phyloP scores from a whole-genome alignment of 768 basidiomycete genomes.

The Russula brevipes region DNA sequence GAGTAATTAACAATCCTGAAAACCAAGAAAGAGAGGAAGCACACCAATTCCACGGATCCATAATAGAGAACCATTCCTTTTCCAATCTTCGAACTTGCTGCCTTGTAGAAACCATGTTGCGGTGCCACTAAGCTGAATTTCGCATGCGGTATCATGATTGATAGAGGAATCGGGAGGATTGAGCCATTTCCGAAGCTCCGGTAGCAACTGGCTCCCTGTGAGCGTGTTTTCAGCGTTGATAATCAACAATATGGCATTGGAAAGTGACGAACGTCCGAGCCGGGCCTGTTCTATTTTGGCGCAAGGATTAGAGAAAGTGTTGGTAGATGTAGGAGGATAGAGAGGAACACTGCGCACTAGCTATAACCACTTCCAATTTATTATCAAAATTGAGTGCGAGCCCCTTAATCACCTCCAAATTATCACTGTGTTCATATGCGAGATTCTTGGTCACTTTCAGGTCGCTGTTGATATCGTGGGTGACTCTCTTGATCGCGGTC shows the following conservation, averaged over 20 bases:
- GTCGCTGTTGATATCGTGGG: no score
- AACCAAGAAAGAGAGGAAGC: neutral
- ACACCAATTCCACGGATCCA: neutral
- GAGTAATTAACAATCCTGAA: neutral
- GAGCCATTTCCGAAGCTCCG: neutral
- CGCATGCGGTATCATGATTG: neutral
- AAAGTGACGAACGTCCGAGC: no score
- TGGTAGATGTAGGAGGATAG: no score
- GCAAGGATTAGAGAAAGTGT: no score
- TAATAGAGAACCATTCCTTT: neutral
- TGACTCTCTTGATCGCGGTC: no score
- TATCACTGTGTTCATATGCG: no score
- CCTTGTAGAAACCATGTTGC: neutral
- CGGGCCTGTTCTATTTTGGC: no score
- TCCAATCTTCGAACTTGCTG: neutral
- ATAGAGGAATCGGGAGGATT: neutral
- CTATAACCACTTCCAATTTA: no score
- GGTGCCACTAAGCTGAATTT: neutral
- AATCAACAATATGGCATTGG: neutral
- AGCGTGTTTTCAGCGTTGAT: neutral
- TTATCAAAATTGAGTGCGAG: no score
- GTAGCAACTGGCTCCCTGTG: neutral
- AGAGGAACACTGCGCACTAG: no score
- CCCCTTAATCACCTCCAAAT: no score
- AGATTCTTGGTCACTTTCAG: no score